A percentile compares a stretch with the other conserved stretches of the same genome.
phyloP scores from a whole-genome alignment of 192 early-diverging fungal genomes.

The Linnemannia elongata region DNA sequence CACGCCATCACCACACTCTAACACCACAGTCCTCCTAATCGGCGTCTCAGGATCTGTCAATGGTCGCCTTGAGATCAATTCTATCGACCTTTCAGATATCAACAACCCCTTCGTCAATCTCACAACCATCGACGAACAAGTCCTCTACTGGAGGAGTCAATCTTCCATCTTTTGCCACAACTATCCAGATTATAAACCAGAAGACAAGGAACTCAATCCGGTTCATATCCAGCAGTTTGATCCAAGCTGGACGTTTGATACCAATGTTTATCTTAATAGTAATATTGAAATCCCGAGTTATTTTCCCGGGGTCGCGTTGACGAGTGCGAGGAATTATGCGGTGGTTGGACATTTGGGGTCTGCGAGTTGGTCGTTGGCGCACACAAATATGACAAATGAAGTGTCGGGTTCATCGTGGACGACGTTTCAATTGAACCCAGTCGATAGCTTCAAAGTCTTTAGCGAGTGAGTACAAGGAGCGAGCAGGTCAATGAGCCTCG shows the following conservation, averaged over 20 bases:
- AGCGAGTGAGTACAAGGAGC: not conserved
- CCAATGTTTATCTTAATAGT: not conserved
- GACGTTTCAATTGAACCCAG: not conserved
- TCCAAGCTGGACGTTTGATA: not conserved
- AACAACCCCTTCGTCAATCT: constrained; percentile 26
- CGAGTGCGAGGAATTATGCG: not conserved
- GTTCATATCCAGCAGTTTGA: constrained; percentile 3
- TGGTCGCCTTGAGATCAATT: constrained; percentile 29
- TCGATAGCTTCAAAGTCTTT: constrained; percentile 1
- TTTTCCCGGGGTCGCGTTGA: not conserved
- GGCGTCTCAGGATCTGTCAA: constrained; percentile 21
- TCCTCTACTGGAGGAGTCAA: not conserved
- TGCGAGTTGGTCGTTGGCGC: not conserved
- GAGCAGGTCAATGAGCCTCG: not conserved
- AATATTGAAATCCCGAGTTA: not conserved
- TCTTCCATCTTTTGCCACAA: not conserved
- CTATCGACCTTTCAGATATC: constrained; percentile 34
- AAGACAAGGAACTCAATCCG: not conserved
- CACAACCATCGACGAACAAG: constrained; percentile 15
- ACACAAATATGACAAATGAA: not conserved
- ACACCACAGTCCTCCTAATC: constrained; percentile 17
- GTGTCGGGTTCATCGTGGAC: not conserved
- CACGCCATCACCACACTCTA: not conserved
- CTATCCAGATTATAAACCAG: not conserved
- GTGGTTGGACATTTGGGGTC: not conserved